phyloP scores from a whole-genome alignment of 306 rosid species.

The Cucumis hystrix region DNA sequence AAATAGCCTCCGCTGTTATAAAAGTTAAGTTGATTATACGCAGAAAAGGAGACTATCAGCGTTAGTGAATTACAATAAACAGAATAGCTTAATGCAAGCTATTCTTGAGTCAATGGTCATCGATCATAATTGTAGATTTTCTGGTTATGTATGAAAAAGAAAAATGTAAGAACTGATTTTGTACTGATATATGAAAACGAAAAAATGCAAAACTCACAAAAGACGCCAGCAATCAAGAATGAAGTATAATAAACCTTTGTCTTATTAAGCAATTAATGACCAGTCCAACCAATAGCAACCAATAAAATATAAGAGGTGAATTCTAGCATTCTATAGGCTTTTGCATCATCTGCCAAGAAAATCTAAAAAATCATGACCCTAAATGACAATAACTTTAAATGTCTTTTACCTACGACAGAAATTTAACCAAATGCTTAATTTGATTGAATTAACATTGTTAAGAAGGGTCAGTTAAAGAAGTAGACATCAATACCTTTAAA shows the following conservation, averaged over 20 bases:
- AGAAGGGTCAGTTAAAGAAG: not conserved
- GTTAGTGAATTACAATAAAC: not conserved
- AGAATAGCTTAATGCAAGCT: not conserved
- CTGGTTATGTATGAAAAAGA: not conserved
- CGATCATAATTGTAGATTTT: not conserved
- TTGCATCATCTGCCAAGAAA: not conserved
- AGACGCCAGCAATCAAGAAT: no score
- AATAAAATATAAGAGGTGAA: not conserved
- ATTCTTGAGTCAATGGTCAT: not conserved
- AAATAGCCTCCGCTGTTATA: slow-evolving; percentile 47
- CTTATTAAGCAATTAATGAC: not conserved
- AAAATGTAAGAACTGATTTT: not conserved
- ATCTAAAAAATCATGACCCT: not conserved
- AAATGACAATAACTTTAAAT: not conserved
- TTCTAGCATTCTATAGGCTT: not conserved
- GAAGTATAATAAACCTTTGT: not conserved
- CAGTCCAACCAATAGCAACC: not conserved
- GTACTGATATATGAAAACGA: no score
- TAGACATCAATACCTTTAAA: slow-evolving; percentile 35
- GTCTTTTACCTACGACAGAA: not conserved
- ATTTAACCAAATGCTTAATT: not conserved
- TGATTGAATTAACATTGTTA: not conserved
- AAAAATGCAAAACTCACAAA: no score
- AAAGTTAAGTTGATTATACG: slow-evolving; percentile 8
- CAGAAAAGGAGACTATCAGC: not conserved